Conservation (phyloP, 768 basidiomycete species). For the Candolleomyces eurysporus region DNA sequence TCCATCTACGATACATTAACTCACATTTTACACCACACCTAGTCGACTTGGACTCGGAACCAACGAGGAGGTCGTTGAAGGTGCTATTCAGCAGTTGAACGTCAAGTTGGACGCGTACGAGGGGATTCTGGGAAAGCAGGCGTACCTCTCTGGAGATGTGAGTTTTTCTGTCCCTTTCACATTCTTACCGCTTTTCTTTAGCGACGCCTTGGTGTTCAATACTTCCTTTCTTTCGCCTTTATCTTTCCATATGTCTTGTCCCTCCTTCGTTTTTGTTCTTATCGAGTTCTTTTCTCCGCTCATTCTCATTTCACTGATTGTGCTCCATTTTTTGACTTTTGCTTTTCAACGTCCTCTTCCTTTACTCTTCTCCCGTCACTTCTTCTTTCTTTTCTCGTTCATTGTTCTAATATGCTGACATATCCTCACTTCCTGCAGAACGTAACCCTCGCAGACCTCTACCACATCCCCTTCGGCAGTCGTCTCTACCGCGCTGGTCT, state of each 20-base stretch:
- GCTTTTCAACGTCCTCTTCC: too few species aligned
- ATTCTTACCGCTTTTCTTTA: too few species aligned
- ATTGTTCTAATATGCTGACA: too few species aligned
- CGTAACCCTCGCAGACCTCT: conserved; percentile 9
- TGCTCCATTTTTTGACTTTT: too few species aligned
- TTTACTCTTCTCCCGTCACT: too few species aligned
- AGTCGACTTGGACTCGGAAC: conserved; percentile 10
- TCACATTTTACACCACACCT: neutral
- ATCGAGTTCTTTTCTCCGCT: too few species aligned
- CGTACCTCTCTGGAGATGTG: conserved; percentile 55
- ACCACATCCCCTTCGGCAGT: conserved; percentile 1
- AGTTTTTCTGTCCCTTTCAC: conserved; percentile 6
- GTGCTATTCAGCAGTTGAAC: neutral
- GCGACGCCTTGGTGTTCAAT: too few species aligned
- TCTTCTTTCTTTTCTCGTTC: too few species aligned
- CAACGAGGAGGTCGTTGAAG: conserved; percentile 15
- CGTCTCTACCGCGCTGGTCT: conserved; percentile 1
- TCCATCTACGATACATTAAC: neutral
- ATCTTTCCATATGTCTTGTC: neutral
- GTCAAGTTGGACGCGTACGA: conserved; percentile 54
- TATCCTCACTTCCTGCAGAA: neutral
- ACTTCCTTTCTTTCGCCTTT: too few species aligned
- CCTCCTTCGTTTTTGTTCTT: neutral
- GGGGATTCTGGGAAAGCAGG: conserved; percentile 49
- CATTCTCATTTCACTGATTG: neutral